phyloP scores from a whole-genome alignment of 179 eudicot species.

The Camellia oleifera region DNA sequence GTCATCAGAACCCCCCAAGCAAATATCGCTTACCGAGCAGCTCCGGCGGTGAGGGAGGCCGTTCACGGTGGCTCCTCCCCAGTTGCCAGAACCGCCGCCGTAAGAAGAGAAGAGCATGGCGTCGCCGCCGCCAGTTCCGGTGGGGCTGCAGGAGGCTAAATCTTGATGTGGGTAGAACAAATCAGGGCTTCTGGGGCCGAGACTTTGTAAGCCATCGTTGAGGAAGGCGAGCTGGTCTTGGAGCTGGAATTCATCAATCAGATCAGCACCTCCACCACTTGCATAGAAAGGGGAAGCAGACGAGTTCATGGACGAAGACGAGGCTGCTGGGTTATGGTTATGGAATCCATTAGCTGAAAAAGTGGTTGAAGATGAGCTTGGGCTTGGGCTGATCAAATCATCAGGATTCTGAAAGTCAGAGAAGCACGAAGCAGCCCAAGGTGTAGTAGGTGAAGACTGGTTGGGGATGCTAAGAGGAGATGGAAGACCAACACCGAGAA shows the following conservation, averaged over 20 bases:
- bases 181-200: conserved; percentile 29
- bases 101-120: conserved; percentile 17
- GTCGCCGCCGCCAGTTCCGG: conserved; percentile 5
- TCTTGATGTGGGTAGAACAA: conserved; percentile 29
- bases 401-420: conserved; percentile 38
- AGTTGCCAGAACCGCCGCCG: conserved; percentile 3
- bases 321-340: neutral
- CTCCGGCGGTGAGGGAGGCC: conserved; percentile 52
- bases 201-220: conserved; percentile 35
- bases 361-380: conserved; percentile 14
- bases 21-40: conserved; percentile 64
- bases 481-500: conserved; percentile 31
- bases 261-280: conserved; percentile 29
- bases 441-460: conserved; percentile 30
- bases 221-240: conserved; percentile 73
- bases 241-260: conserved; percentile 65
- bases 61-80: neutral
- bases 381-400: conserved; percentile 37
- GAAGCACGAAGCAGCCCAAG: conserved; percentile 37
- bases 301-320: conserved; percentile 39
- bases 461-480: conserved; percentile 49
- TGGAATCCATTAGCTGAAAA: neutral
- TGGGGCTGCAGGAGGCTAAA: conserved; percentile 19
- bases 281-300: conserved; percentile 49
- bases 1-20: conserved; percentile 42